These are phyloP conservation scores for Botrytis medusae DNA, from an alignment of 2,329 filamentous ascomycete species.

Conservation along the genomic window DNA sequence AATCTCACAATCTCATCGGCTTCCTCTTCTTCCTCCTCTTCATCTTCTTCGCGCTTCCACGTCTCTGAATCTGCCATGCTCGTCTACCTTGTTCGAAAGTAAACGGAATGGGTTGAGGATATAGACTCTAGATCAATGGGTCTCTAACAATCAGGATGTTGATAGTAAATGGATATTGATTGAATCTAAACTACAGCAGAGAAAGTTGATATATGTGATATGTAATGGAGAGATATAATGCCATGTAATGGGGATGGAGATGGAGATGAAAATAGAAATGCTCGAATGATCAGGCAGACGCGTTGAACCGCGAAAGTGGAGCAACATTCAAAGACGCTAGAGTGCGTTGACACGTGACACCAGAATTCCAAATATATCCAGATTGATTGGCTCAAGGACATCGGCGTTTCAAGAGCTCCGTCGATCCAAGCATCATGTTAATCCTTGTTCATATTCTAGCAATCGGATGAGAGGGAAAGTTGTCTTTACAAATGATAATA, in stretches of 20 bases:
- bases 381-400: not conserved
- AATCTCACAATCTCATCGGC: slow-evolving; percentile 60
- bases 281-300: slow-evolving; percentile 16
- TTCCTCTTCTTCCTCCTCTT: slow-evolving; percentile 67
- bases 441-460: slow-evolving; percentile 16
- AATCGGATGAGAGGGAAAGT: slow-evolving; percentile 14
- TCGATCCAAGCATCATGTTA: not conserved
- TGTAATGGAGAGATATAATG: not conserved
- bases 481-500: not conserved
- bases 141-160: not conserved
- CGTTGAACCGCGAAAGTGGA: slow-evolving; percentile 18
- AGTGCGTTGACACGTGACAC: not conserved
- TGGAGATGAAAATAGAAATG: not conserved
- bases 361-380: not conserved
- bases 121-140: not conserved
- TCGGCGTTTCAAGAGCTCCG: slow-evolving; percentile 13
- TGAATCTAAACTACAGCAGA: no score
- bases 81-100: not conserved
- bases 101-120: not conserved
- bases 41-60: slow-evolving; percentile 56
- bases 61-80: slow-evolving; percentile 31
- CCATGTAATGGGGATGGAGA: not conserved
- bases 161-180: not conserved
- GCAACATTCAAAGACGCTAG: not conserved
- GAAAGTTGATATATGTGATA: not conserved